Evolutionary conservation across 768 basidiomycete genomes (phyloP), one percentile per base, ranked within the genome.

Genomic region (Russula sp.): DNA sequence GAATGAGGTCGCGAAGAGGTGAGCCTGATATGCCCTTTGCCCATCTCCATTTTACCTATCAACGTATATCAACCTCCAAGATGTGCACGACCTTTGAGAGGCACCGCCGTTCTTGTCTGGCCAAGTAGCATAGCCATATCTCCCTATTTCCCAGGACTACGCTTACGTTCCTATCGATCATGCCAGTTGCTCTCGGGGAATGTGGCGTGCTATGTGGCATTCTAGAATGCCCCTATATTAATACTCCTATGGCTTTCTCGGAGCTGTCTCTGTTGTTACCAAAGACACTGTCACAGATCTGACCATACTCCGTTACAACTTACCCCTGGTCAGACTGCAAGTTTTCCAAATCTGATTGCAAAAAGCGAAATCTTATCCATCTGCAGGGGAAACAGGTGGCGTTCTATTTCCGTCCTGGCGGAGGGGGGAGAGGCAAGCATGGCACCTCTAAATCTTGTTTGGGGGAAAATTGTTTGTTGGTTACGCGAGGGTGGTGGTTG

Each of bases 1-100:
- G 54, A 39, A 29, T 11, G 46, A 56, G 66, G 51, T 35, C 50
- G n/a, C 65, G 62, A 48, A 57, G 60, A 65, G 66, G 63, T 59
- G 11, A 58, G 59, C 42, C 13, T 8, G 16, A 25, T 50, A 11
- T 16, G 43, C 34, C 47, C 52, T 51, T 41, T 35, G 34, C 49
- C 48, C 9, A 11, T 38, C 39, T 39, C 35, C n/a, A 58, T 35
- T 54, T 52, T 39, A n/a, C 51, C 51, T 36, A 48, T 42, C 32
- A 48, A 29, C 25, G 25, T 29, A 29, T 29, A 29, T 29, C 25
- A 29, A 29, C 25, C 25, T 29, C 25, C 25, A 29, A 56, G 61
- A 59, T 22, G 25, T 50, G 53, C 51, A 42, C 10, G 58, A 58
- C 29, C 50, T 64, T 42, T 65, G 41, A 34, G 46, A 25, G 20